phyloP scores from a whole-genome alignment of 2,329 filamentous ascomycete genomes.

The Clonostachys byssicola region DNA sequence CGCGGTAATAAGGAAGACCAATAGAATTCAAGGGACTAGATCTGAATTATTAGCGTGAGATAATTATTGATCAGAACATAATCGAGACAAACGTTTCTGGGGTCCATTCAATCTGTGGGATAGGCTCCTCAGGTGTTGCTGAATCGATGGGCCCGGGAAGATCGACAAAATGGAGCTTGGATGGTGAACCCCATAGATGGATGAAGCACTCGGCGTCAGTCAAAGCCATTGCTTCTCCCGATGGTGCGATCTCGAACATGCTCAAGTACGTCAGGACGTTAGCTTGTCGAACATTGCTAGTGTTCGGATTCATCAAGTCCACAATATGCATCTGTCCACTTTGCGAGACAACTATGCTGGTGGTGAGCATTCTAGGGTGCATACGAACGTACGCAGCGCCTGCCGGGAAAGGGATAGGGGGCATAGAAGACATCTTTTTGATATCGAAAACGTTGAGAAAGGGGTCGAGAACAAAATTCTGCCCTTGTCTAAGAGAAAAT shows the following conservation, averaged over 20 bases:
- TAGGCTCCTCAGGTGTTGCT: slow-evolving; percentile 58
- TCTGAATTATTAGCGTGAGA: not conserved
- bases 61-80: not conserved
- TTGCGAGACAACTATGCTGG: slow-evolving; percentile 88
- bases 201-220: slow-evolving; percentile 75
- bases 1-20: slow-evolving; percentile 91
- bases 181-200: slow-evolving; percentile 83
- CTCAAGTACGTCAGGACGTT: slow-evolving; percentile 72
- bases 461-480: slow-evolving; percentile 78
- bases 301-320: slow-evolving; percentile 89
- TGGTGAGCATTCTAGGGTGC: slow-evolving; percentile 94
- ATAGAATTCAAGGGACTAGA: slow-evolving; percentile 73
- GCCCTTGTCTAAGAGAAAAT: slow-evolving; percentile 73
- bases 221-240: slow-evolving; percentile 79
- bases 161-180: slow-evolving; percentile 84
- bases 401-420: slow-evolving; percentile 87
- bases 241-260: slow-evolving; percentile 81
- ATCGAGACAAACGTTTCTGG: slow-evolving; percentile 56
- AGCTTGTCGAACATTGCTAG: slow-evolving; percentile 78
- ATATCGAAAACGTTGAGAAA: slow-evolving; percentile 95
- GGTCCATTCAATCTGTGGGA: slow-evolving; percentile 62
- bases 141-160: slow-evolving; percentile 75
- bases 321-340: slow-evolving; percentile 93
- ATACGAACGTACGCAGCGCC: slow-evolving; percentile 93
- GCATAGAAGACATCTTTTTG: slow-evolving; percentile 82